phyloP scores from a whole-genome alignment of 2,329 filamentous ascomycete species.

The Catunica adiposa region DNA sequence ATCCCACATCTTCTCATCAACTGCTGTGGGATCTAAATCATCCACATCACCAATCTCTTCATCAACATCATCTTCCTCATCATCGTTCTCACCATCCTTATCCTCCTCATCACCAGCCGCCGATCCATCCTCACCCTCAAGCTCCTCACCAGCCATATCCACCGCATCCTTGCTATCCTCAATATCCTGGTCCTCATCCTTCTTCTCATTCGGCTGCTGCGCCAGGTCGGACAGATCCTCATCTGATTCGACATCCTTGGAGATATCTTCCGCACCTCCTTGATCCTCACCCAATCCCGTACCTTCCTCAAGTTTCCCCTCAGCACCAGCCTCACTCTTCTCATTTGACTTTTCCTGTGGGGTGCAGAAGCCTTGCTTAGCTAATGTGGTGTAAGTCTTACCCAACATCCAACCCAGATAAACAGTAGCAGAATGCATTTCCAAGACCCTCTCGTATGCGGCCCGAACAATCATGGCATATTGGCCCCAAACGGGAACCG shows the following conservation, averaged over 20 bases:
- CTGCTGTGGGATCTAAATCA: conserved; percentile 71
- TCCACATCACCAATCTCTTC: conserved; percentile 85
- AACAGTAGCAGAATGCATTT: conserved; percentile 53
- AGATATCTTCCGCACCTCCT: conserved; percentile 89
- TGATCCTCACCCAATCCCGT: conserved; percentile 91
- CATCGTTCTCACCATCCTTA: conserved; percentile 43
- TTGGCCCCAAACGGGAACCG: conserved; percentile 57
- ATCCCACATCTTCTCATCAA: conserved; percentile 99
- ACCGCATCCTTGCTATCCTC: conserved; percentile 72
- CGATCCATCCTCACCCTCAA: conserved; percentile 67
- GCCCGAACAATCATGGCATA: conserved; percentile 48
- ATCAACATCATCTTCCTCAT: conserved; percentile 61
- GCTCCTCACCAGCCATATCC: conserved; percentile 82
- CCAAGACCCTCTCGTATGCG: conserved; percentile 39
- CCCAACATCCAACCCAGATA: conserved; percentile 61
- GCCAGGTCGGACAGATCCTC: conserved; percentile 87
- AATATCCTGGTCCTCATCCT: conserved; percentile 44
- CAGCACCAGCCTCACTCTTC: conserved; percentile 53
- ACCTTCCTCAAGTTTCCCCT: conserved; percentile 72
- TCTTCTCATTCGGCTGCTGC: conserved; percentile 58
- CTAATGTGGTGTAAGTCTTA: conserved; percentile 62
- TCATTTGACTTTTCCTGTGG: conserved; percentile 66
- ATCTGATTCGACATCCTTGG: conserved; percentile 86
- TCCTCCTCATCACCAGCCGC: conserved; percentile 45
- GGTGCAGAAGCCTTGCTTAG: conserved; percentile 77